Base-by-base conservation (phyloP, 2,329 filamentous ascomycete species). In the Ambrosiella xylebori region DNA sequence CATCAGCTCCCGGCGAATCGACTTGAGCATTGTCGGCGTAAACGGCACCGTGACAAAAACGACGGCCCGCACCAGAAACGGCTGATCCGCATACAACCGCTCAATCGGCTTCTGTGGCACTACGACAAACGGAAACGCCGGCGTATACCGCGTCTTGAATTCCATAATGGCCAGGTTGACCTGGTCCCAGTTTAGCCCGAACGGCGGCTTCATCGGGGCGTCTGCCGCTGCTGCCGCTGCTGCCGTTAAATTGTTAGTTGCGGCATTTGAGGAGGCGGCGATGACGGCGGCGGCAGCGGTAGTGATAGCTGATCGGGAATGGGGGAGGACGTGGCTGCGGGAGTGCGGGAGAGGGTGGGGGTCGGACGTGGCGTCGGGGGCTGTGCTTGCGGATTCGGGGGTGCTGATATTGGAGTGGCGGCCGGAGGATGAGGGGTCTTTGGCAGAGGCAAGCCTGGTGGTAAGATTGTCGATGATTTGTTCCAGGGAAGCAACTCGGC, bases 1-100 rank as follows among this genome's bases (percentile, higher is more conserved):
- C 61, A 72, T 66, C 19, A 71, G 66, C 44, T 70, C 71, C 50
- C 65, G 71, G 65, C 63, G 73, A 64, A 70, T 76, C 65, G 67
- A 71, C n/a, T 63, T 65, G 35, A 68, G 58, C 27, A 64, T 63
- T 2, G 65, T 59, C 27, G 61, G 60, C 50, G 63, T 66, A 2
- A 68, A 60, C 2, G 66, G 66, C 6, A 67, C 65, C 5, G 70
- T 67, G 12, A 65, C 66, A n/a, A 74, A 64, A 60, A 74, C 66
- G 39, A 73, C 63, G 11, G 67, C 66, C 7, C 70, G 64, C 45
- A 73, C 70, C 8, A 73, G 61, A 44, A 72, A 69, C 0, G 71
- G 72, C 55, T 69, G 71, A 56, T 67, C 64, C 11, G 58, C 54
- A 36, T 63, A 64, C 1, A 74, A 62, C 15, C 65, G 62, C 49